Evolutionary conservation across 2,329 filamentous ascomycete genomes (phyloP), one percentile per base, ranked within the genome.

Genomic region (Neurospora sp.): DNA sequence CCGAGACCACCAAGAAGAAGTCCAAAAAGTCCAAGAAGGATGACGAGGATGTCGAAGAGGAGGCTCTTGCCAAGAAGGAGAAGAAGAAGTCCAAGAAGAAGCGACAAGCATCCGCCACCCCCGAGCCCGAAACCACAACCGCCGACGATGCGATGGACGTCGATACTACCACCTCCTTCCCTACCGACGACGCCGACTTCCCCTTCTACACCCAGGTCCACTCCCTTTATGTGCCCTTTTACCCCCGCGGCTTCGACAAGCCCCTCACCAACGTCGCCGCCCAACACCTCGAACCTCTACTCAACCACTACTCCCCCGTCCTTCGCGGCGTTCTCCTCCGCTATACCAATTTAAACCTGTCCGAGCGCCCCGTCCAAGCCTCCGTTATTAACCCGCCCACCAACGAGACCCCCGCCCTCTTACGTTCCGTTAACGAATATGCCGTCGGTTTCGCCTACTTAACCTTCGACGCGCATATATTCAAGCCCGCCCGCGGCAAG

Each of bases 371-470:
- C 0, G 86, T 85, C 42, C 82, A 84, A 58, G 77, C 78, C 9
- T 81, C 82, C 43, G 72, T 75, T 4, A 76, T 76, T 38, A 81
- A 82, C 28, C 84, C 84, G 1, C 78, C 81, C 5, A 82, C 84
- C 17, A 84, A 88, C 70, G 77, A 83, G 42, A 82, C 82, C 28
- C 80, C 82, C 0, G 78, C 79, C 15, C 75, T 81, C 11, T 78
- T 86, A 4, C 77, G 84, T 67, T 86, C 86, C 5, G 82, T 92
- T 52, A 89, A 92, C 80, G 96, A 98, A 80, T 96, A 94, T 77
- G 93, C 91, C 8, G 92, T 93, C 33, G 90, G 90, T 28, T 97
- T 92, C 77, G 88, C 92, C 67, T 98, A 95, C 90, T 87, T 97
- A 28, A 97, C 93, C 0, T 93, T 91, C 1, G 93, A 96, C 28